A percentile compares a stretch with the other conserved stretches of the same genome.
Evolutionary conservation across 2,329 filamentous ascomycete species (phyloP).

Genomic region (Pseudogymnoascus sp.): DNA sequence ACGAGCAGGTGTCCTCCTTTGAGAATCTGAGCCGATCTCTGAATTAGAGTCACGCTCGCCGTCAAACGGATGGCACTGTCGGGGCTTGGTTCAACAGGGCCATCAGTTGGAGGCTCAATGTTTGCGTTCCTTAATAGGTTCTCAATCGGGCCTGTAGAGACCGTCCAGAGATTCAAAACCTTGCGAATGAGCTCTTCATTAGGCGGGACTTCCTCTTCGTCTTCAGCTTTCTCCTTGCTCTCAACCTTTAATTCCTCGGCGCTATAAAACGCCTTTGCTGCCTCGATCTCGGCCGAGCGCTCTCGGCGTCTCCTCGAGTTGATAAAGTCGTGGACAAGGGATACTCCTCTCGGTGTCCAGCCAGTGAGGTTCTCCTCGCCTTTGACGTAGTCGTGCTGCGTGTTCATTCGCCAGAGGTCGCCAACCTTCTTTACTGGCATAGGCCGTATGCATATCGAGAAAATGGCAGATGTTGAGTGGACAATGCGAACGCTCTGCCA

Average conservation of each 20-base stretch:
- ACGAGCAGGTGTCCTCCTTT: constrained; percentile 85
- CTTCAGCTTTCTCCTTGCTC: background rate
- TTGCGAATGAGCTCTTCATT: constrained; percentile 34
- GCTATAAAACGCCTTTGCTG: constrained; percentile 57
- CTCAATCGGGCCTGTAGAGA: constrained; percentile 25
- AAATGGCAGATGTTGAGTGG: constrained; percentile 77
- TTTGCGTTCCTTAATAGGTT: constrained; percentile 51
- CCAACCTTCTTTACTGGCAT: constrained; percentile 84
- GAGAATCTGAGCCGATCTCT: constrained; percentile 72
- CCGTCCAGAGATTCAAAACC: constrained; percentile 27
- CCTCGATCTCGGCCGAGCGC: constrained; percentile 72
- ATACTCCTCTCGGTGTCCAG: constrained; percentile 86
- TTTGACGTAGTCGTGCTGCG: constrained; percentile 89
- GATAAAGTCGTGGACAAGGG: constrained; percentile 82
- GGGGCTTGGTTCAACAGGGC: constrained; percentile 30
- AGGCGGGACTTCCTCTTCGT: constrained; percentile 10
- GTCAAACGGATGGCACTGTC: constrained; percentile 8
- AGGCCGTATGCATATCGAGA: constrained; percentile 77
- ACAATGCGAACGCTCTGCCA: constrained; percentile 82
- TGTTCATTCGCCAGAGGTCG: constrained; percentile 95
- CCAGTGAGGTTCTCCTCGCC: constrained; percentile 78
- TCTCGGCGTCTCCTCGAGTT: constrained; percentile 62
- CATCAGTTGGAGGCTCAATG: constrained; percentile 61
- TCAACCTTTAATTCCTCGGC: constrained; percentile 20
- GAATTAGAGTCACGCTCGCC: constrained; percentile 49